phyloP scores from a whole-genome alignment of 768 basidiomycete genomes.

The Mycena vulgaris region DNA sequence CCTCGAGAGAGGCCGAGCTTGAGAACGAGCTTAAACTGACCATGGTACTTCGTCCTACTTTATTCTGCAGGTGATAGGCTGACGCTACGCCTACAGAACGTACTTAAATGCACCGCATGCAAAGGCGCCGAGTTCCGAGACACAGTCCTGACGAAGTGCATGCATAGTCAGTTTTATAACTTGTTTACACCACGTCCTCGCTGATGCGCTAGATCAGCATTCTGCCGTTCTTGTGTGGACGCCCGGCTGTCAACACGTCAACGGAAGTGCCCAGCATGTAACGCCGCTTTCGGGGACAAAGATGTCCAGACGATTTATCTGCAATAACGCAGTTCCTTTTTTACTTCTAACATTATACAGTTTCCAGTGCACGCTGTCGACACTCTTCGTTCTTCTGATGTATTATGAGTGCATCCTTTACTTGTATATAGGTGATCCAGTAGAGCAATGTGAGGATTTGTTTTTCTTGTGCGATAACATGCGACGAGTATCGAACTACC shows the following conservation, averaged over 20 bases:
- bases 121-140: constrained; percentile 77
- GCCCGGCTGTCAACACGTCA: constrained; percentile 91
- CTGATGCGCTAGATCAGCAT: constrained; percentile 65
- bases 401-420: constrained; percentile 33
- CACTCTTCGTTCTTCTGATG: constrained; percentile 20
- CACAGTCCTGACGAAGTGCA: constrained; percentile 89
- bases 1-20: constrained; percentile 45
- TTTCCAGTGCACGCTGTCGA: constrained; percentile 22
- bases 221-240: constrained; percentile 89
- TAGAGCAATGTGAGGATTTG: constrained; percentile 33
- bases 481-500: constrained; percentile 60
- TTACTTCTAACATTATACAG: constrained; percentile 34
- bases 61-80: not conserved
- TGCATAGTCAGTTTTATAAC: constrained; percentile 80
- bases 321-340: constrained; percentile 50
- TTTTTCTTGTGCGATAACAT: constrained; percentile 17
- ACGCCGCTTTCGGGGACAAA: constrained; percentile 82
- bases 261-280: constrained; percentile 94
- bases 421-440: constrained; percentile 30
- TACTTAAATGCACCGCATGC: constrained; percentile 94
- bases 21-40: constrained; percentile 70
- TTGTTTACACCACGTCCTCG: not conserved
- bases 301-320: constrained; percentile 76
- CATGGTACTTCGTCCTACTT: constrained; percentile 61
- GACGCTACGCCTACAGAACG: constrained; percentile 61